Base-by-base conservation (phyloP, 257 asterid genomes). In the Solanum gracilifrons region DNA sequence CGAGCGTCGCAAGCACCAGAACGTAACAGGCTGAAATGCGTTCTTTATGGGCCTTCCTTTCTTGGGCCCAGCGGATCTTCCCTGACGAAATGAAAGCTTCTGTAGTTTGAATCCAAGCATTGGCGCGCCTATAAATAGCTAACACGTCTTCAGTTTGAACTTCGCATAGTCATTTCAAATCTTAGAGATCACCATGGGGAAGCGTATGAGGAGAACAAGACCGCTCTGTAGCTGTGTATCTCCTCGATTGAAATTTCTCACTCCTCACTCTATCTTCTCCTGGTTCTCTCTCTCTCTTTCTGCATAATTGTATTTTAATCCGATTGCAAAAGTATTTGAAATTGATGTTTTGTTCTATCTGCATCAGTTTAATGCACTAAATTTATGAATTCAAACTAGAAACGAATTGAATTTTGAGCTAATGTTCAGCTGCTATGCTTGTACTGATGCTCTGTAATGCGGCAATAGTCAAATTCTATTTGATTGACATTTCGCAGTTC, bases 181-280 rank as follows among this genome's bases (percentile, higher is more conserved):
- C 43, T 11, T 13, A 86, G 88, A 90, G 48, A 66, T 77, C 84
- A 80, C 68, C 39, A 95, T 94, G 98, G 99, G 95, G 93, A 96
- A 95, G 92, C 95, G 97, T 90, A 85, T 96, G 94, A 90, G 97
- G 88, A 95, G 92, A 90, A 90, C 95, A 43, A 93, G 94, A 88
- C 83, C 97, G 11, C 92, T 94, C 83, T 89, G 99, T 88, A 90
- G 96, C 92, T 94, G 99, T 91, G 93, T 90, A 82, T 95, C 99
- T 89, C 99, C 99, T 36, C 92, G 95, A 36, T 31, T 89, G 13
- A 83, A 93, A 39, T 84, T 68, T 84, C 90, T 85, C 43, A 41
- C 89, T 83, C 91, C 94, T 87, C 97, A 91, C 92, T 87, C 95
- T 32, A 89, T 90, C 92, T 95, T 95, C 97, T 91, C 87, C 95